Conservation (phyloP, 1,284 basidiomycete species). For the Anthracocystis panici-leucophaei region DNA sequence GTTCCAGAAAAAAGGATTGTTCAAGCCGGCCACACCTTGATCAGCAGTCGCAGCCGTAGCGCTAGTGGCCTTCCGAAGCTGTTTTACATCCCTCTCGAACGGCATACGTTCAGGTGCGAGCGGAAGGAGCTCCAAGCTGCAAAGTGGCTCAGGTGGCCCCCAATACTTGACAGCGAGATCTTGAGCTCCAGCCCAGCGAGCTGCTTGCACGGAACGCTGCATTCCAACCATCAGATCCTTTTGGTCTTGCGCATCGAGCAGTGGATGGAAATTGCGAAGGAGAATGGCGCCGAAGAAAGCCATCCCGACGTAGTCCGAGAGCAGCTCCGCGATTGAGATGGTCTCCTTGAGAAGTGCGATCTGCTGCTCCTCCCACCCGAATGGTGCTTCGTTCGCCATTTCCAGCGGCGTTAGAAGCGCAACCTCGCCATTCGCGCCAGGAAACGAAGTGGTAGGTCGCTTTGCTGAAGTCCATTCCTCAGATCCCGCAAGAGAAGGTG, state of each 20-base stretch:
- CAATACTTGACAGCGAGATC: conserved; percentile 66
- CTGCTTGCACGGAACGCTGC: conserved; percentile 62
- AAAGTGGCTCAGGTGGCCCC: conserved; percentile 75
- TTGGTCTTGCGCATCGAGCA: conserved; percentile 60
- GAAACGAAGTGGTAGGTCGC: not conserved
- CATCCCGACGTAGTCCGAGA: conserved; percentile 78
- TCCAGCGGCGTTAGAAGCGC: conserved; percentile 37
- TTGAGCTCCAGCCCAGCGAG: conserved; percentile 53
- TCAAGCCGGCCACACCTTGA: conserved; percentile 29
- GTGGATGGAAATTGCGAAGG: conserved; percentile 44
- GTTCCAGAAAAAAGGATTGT: conserved; percentile 57
- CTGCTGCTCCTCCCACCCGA: conserved; percentile 94
- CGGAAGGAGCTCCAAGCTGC: conserved; percentile 82
- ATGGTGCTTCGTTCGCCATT: conserved; percentile 68
- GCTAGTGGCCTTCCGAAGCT: not conserved
- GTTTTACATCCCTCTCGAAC: conserved; percentile 75
- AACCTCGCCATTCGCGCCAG: conserved; percentile 1
- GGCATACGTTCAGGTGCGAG: conserved; percentile 80
- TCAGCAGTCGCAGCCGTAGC: conserved; percentile 7
- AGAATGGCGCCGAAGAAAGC: conserved; percentile 52
- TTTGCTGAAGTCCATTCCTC: conserved; percentile 30
- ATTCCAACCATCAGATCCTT: conserved; percentile 57
- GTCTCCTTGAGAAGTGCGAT: conserved; percentile 90
- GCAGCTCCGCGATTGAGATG: conserved; percentile 85
- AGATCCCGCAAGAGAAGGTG: conserved; percentile 23